phyloP scores from a whole-genome alignment of 768 basidiomycete genomes.

The Lentinus brumalis region DNA sequence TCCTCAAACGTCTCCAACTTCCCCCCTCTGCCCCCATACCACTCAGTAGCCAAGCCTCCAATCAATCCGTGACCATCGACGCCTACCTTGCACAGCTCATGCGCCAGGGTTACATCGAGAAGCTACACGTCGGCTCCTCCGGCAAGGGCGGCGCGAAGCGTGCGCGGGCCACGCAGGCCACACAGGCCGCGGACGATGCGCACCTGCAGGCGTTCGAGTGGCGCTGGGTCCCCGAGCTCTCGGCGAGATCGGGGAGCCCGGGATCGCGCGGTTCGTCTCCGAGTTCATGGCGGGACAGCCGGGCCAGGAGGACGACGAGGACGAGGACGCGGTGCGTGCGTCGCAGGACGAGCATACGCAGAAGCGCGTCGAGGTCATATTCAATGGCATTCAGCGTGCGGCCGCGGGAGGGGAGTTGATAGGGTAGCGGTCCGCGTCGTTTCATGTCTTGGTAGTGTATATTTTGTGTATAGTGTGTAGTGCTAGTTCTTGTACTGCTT shows the following conservation, averaged over 20 bases:
- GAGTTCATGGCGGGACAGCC: slow-evolving; percentile 69
- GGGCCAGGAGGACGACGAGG: slow-evolving; percentile 19
- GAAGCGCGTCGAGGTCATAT: slow-evolving; percentile 47
- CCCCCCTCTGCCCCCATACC: slow-evolving; percentile 49
- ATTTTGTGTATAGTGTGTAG: too few relatives aligned
- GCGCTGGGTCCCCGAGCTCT: slow-evolving; percentile 83
- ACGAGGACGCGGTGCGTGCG: slow-evolving; percentile 24
- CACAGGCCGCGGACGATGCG: slow-evolving; percentile 35
- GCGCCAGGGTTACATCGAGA: slow-evolving; percentile 80
- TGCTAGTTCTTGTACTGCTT: too few relatives aligned
- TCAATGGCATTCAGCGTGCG: slow-evolving; percentile 60
- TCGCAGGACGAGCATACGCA: slow-evolving; percentile 24
- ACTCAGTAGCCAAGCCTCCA: slow-evolving; percentile 52
- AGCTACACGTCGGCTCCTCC: slow-evolving; percentile 51
- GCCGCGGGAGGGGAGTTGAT: slow-evolving; percentile 48
- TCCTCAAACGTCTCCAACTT: slow-evolving; percentile 72
- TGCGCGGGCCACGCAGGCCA: slow-evolving; percentile 48
- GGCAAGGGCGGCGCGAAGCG: slow-evolving; percentile 48
- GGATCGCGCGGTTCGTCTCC: slow-evolving; percentile 72
- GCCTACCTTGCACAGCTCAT: slow-evolving; percentile 63
- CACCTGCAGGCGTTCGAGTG: slow-evolving; percentile 61
- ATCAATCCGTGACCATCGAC: slow-evolving; percentile 59
- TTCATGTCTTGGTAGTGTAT: too few relatives aligned
- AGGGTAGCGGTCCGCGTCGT: not conserved
- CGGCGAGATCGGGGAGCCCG: slow-evolving; percentile 81